These are phyloP conservation scores for Nitzschia sp. DNA, from an alignment of 108 stramenopile species.

Conservation along the genomic window DNA sequence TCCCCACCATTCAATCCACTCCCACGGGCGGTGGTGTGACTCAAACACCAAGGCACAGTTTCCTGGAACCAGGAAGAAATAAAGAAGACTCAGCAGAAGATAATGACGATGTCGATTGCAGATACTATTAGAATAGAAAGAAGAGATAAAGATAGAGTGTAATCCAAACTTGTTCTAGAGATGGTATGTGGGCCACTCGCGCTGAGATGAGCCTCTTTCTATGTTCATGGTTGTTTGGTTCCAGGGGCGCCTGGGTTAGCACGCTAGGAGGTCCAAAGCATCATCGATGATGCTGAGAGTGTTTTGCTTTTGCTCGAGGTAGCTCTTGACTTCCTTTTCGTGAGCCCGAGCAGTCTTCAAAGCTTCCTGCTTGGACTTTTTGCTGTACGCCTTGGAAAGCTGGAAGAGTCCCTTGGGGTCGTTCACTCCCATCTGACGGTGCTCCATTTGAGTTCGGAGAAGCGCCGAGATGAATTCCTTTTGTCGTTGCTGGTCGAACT, in stretches of 20 bases:
- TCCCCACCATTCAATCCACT: no score
- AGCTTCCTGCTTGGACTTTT: neutral
- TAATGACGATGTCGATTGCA: no score
- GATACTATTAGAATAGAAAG: no score
- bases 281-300: neutral
- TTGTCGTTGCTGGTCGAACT: neutral
- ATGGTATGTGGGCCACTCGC: neutral
- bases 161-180: no score
- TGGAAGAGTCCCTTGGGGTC: constrained; percentile 11
- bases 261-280: neutral
- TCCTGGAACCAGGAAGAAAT: no score
- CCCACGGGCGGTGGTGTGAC: no score
- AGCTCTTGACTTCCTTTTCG: constrained; percentile 5
- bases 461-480: neutral
- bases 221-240: no score
- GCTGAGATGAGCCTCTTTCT: neutral
- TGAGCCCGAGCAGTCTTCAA: constrained; percentile 6
- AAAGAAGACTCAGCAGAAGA: no score
- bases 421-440: constrained; percentile 1
- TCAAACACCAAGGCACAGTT: no score
- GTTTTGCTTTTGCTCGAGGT: neutral
- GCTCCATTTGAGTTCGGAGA: neutral
- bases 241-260: no score
- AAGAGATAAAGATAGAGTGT: no score
- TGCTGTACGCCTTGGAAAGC: constrained; percentile 4